Conservation (phyloP, 2,329 filamentous ascomycete species). For the Cercospora sp. region DNA sequence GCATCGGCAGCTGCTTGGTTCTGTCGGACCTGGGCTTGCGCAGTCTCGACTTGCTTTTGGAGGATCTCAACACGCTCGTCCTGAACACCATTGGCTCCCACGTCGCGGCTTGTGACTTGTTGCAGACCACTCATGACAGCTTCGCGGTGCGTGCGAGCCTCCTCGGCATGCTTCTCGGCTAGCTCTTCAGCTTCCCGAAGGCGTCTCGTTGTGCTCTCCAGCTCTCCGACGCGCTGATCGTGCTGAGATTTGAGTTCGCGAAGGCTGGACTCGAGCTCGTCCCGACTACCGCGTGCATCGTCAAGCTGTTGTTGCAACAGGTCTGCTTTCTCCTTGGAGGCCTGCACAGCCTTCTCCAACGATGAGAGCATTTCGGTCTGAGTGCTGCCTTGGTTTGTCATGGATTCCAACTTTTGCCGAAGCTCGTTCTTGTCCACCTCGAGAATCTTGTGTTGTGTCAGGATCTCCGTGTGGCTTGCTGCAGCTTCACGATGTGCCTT, state of each 20-base stretch:
- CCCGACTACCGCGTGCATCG: slow-evolving; percentile 75
- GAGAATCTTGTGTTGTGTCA: slow-evolving; percentile 72
- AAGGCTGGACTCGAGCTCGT: slow-evolving; percentile 74
- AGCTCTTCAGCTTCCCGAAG: slow-evolving; percentile 85
- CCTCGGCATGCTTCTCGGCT: slow-evolving; percentile 80
- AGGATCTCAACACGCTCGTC: slow-evolving; percentile 71
- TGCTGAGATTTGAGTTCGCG: slow-evolving; percentile 77
- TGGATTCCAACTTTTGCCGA: slow-evolving; percentile 66
- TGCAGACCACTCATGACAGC: slow-evolving; percentile 82
- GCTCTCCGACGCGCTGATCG: slow-evolving; percentile 74
- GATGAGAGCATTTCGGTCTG: slow-evolving; percentile 71
- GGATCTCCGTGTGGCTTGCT: slow-evolving; percentile 73
- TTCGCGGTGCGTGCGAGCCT: slow-evolving; percentile 80
- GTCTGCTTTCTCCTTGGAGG: slow-evolving; percentile 74
- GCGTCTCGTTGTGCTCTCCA: slow-evolving; percentile 71
- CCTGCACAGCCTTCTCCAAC: slow-evolving; percentile 73
- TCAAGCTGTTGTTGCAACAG: slow-evolving; percentile 79
- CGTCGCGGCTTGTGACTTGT: slow-evolving; percentile 63
- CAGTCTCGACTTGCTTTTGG: slow-evolving; percentile 75
- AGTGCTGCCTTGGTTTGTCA: slow-evolving; percentile 65
- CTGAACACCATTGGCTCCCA: slow-evolving; percentile 48
- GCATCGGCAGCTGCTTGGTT: slow-evolving; percentile 86
- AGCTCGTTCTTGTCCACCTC: slow-evolving; percentile 83
- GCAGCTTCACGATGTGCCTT: slow-evolving; percentile 78
- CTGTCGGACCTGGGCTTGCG: slow-evolving; percentile 78